Evolutionary conservation across 306 rosid species (phyloP), one percentile per base, ranked within the genome.

Genomic region (Castanea crenata): DNA sequence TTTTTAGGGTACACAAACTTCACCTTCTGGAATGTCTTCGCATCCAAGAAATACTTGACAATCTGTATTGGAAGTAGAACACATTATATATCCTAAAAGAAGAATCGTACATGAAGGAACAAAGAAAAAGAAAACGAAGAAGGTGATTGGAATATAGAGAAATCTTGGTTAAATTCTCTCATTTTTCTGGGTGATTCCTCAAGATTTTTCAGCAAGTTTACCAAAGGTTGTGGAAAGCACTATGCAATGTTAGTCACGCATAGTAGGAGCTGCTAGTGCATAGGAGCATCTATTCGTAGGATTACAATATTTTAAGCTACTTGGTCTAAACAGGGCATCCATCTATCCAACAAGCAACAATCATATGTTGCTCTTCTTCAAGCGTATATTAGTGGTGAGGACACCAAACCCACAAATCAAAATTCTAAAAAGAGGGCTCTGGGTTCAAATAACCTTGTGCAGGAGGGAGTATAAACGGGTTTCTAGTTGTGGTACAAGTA

Each of bases 11-110:
- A 94, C 16, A 92, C 92, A 78, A 94, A 92, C 84, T 91, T 91
- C 83, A 94, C 94, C 83, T 94, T 94, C 70, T 92, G 92, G 83
- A 89, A 92, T 72, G 98, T 92, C 84, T 91, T 94, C 78, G 78
- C 79, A 61, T 92, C 97, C 93, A 94, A 80, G 83, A 94, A 92
- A 78, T 88, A 94, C 88, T 92, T 92, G 64, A 92, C 94, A 73
- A 92, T 85, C 97, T 94, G 89, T 86, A 86, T 54, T 8, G 76
- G 18, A 77, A 84, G 21, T 44, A 72, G 16, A 9, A 23, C 16
- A 34, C 4, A 11, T 68, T 35, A 68, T 34, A 18, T 9, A 35
- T 5, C 70, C 41, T 31, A 13, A 80, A 75, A 18, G 49, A 15
- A 52, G 12, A 8, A 58, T 12, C 14, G 44, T 5, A 19, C 63